Evolutionary conservation across 208 protist genomes (phyloP).

Genomic region (Jaenimonas drosophilae): DNA sequence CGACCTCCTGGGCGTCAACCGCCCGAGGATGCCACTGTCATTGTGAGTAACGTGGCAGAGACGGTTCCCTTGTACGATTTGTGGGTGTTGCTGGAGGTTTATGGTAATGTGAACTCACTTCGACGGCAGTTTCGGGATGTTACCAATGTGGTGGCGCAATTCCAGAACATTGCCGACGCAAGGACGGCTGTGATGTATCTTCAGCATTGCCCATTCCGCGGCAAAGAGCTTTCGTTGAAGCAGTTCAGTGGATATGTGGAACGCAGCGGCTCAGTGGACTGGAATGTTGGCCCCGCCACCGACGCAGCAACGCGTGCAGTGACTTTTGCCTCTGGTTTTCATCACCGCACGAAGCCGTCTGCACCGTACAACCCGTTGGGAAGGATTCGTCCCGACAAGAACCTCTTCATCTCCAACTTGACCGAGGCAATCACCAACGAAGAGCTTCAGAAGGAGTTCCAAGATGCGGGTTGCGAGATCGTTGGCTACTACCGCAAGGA

Average conservation of each 20-base stretch:
- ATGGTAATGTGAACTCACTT: slow-evolving; percentile 81
- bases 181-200: slow-evolving; percentile 59
- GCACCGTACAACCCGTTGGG: slow-evolving; percentile 59
- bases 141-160: slow-evolving; percentile 67
- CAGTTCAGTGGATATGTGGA: slow-evolving; percentile 71
- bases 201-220: slow-evolving; percentile 63
- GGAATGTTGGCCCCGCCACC: slow-evolving; percentile 59
- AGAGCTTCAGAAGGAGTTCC: slow-evolving; percentile 46
- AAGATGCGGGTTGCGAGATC: slow-evolving; percentile 21
- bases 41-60: slow-evolving; percentile 56
- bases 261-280: slow-evolving; percentile 40
- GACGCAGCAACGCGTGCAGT: slow-evolving; percentile 56
- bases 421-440: slow-evolving; percentile 49
- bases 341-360: slow-evolving; percentile 67
- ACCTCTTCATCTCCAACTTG: slow-evolving; percentile 79
- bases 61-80: slow-evolving; percentile 62
- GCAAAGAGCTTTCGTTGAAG: slow-evolving; percentile 40
- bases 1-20: background rate
- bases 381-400: slow-evolving; percentile 46
- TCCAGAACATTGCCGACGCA: slow-evolving; percentile 62
- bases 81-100: slow-evolving; percentile 85
- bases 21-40: slow-evolving; percentile 33
- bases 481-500: slow-evolving; percentile 52
- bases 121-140: slow-evolving; percentile 68
- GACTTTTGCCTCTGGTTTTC: slow-evolving; percentile 56